Conservation (phyloP, 768 basidiomycete genomes). For the Gymnopilus junonius region DNA sequence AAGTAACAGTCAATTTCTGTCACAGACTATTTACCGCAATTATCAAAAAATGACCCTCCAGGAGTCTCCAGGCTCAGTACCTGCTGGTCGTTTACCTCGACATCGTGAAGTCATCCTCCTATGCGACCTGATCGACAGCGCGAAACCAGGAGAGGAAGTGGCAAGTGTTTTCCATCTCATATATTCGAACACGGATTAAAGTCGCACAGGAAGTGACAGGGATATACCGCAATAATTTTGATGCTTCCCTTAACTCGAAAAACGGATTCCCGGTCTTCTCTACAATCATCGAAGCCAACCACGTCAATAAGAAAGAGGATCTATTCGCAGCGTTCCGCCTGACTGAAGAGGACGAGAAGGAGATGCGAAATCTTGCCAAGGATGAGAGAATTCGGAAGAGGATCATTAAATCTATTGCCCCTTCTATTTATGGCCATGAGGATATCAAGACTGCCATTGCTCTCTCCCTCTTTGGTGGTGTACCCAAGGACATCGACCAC, state of each 20-base stretch:
- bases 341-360: slow-evolving; percentile 95
- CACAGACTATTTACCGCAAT: slow-evolving; percentile 94
- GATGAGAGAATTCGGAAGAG: slow-evolving; percentile 97
- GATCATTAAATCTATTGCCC: slow-evolving; percentile 98
- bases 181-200: neutral
- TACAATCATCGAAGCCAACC: slow-evolving; percentile 97
- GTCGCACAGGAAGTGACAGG: slow-evolving; percentile 88
- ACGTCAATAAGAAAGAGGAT: slow-evolving; percentile 99
- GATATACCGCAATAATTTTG: slow-evolving; percentile 98
- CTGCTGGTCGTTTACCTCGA: slow-evolving; percentile 94
- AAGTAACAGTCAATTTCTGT: neutral
- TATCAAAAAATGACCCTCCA: slow-evolving; percentile 99
- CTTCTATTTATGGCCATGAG: slow-evolving; percentile 98
- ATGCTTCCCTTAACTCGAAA: slow-evolving; percentile 96
- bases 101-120: slow-evolving; percentile 96
- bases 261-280: slow-evolving; percentile 99
- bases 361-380: slow-evolving; percentile 83
- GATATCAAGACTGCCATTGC: slow-evolving; percentile 98
- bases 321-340: slow-evolving; percentile 97
- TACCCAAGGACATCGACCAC: slow-evolving; percentile 94
- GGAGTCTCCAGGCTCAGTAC: slow-evolving; percentile 97
- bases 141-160: slow-evolving; percentile 98
- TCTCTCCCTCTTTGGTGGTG: slow-evolving; percentile 92
- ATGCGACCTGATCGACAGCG: slow-evolving; percentile 98
- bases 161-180: slow-evolving; percentile 46